phyloP scores from a whole-genome alignment of 441 rosid genomes.

The Breynia disticha region DNA sequence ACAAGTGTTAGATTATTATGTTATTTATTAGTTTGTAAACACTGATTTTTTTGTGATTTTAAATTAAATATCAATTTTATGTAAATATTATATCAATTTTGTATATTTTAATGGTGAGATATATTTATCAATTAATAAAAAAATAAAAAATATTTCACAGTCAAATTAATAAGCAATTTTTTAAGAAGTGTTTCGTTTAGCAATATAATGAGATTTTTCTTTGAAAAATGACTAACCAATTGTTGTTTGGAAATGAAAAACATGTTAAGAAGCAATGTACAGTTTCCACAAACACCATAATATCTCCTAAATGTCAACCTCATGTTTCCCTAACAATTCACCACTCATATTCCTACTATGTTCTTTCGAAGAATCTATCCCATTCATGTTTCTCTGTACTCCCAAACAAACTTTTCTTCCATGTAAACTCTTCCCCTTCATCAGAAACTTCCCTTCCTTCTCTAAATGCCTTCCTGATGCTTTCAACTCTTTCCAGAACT shows the following conservation, averaged over 20 bases:
- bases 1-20: no score
- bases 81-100: no score
- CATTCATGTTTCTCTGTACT: slow-evolving; percentile 42
- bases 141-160: no score
- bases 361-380: slow-evolving; percentile 37
- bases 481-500: slow-evolving; percentile 45
- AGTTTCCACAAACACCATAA: not conserved
- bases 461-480: slow-evolving; percentile 26
- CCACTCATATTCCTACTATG: not conserved
- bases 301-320: not conserved
- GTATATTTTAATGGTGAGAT: no score
- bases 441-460: slow-evolving; percentile 29
- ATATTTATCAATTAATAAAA: no score
- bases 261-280: not conserved
- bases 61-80: no score
- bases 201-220: no score
- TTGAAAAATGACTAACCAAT: no score
- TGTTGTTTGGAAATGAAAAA: not conserved
- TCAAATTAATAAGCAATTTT: no score
- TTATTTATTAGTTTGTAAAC: no score
- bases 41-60: no score
- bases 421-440: slow-evolving; percentile 33
- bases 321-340: not conserved
- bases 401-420: slow-evolving; percentile 63
- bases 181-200: no score